These are phyloP conservation scores for Cystobasidium tubakii DNA, from an alignment of 768 basidiomycete species.

Conservation along the genomic window DNA sequence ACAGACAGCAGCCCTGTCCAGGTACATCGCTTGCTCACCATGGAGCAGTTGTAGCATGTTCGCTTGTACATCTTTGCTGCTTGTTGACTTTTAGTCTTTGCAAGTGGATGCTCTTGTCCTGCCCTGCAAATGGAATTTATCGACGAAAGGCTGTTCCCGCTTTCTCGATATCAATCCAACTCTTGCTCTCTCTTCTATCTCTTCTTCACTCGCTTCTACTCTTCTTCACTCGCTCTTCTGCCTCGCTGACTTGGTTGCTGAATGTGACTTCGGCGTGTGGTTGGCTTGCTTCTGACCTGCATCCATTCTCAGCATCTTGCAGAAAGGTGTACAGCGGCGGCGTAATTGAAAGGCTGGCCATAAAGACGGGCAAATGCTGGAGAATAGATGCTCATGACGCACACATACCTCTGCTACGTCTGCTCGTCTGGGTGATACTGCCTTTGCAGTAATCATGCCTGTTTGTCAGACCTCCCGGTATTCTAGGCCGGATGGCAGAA, in stretches of 20 bases:
- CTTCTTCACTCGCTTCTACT: constrained; percentile 2
- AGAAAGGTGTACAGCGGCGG: not conserved
- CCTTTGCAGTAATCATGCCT: too few species aligned
- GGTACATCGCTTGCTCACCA: not conserved
- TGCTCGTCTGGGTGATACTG: too few species aligned
- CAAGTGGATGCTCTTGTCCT: not conserved
- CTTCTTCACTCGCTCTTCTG: constrained; percentile 1
- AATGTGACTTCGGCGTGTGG: not conserved
- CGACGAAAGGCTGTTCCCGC: not conserved
- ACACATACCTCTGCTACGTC: too few species aligned
- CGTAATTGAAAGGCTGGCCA: too few species aligned
- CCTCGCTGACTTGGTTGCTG: not conserved
- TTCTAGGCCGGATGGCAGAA: too few species aligned
- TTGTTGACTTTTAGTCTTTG: not conserved
- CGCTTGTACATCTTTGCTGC: constrained; percentile 19
- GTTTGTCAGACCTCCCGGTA: too few species aligned
- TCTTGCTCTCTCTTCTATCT: constrained; percentile 20
- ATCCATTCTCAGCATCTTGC: not conserved
- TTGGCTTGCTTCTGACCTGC: not conserved
- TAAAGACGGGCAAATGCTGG: too few species aligned
- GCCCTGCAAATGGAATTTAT: not conserved
- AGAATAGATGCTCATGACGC: too few species aligned
- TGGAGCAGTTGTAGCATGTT: constrained; percentile 34
- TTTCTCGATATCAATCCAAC: not conserved
- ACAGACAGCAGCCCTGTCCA: not conserved